Conservation (phyloP, 2,329 filamentous ascomycete genomes). For the Zarea fungicola region DNA sequence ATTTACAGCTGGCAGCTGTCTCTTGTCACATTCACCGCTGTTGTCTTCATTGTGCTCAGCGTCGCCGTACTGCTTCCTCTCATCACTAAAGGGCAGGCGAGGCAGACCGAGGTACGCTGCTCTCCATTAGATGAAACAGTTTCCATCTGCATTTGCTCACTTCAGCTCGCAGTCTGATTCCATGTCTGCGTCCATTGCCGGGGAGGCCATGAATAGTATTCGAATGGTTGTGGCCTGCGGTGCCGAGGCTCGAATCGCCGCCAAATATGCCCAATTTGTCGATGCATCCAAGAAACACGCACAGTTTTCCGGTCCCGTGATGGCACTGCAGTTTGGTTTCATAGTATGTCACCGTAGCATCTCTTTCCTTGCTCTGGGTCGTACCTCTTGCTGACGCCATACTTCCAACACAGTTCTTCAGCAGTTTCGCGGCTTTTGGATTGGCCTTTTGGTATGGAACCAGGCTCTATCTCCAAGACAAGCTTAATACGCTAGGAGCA, state of each 20-base stretch:
- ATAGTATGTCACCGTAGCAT: constrained; percentile 34
- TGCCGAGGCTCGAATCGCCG: constrained; percentile 49
- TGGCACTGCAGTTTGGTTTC: constrained; percentile 48
- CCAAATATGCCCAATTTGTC: constrained; percentile 51
- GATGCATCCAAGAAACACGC: constrained; percentile 48
- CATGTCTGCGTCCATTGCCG: constrained; percentile 54
- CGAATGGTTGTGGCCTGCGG: constrained; percentile 60
- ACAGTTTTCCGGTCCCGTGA: constrained; percentile 43
- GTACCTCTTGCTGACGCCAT: constrained; percentile 4
- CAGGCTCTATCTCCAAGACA: constrained; percentile 42
- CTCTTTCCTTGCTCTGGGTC: constrained; percentile 6
- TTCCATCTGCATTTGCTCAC: constrained; percentile 12
- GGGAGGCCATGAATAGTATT: constrained; percentile 55
- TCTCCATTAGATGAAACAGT: too few species aligned
- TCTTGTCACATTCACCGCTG: constrained; percentile 50
- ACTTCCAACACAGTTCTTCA: constrained; percentile 55
- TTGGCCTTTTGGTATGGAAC: constrained; percentile 61
- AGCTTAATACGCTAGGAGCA: constrained; percentile 44
- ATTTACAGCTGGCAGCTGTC: constrained; percentile 54
- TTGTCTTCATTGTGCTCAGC: constrained; percentile 50
- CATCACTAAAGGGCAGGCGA: constrained; percentile 47
- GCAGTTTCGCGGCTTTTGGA: constrained; percentile 47
- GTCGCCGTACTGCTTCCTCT: constrained; percentile 48
- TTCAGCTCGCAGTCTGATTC: constrained; percentile 38
- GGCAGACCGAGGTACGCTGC: constrained; percentile 40